These are phyloP conservation scores for Botrytis deweyae DNA, from an alignment of 2,329 filamentous ascomycete genomes.

Conservation along the genomic window DNA sequence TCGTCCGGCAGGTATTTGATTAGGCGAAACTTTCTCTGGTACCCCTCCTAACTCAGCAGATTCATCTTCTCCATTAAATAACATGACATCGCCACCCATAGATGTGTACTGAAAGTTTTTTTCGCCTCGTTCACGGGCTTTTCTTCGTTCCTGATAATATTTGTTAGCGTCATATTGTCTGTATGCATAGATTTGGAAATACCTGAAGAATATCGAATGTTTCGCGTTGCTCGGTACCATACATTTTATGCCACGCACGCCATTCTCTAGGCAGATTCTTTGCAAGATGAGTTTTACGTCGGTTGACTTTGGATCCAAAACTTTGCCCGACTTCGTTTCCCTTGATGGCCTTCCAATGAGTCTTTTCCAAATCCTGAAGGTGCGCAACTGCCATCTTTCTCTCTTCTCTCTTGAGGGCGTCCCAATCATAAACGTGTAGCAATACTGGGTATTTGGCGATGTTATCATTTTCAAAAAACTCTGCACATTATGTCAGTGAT, in stretches of 20 bases:
- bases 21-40: not conserved
- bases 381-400: not conserved
- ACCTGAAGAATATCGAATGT: not conserved
- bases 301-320: not conserved
- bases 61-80: not conserved
- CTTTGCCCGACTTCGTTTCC: not conserved
- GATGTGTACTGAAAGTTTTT: not conserved
- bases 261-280: not conserved
- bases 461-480: not conserved
- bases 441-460: not conserved
- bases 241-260: not conserved
- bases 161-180: not conserved
- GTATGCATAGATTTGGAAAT: not conserved
- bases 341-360: not conserved
- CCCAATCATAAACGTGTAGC: not conserved
- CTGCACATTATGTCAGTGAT: not conserved
- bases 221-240: not conserved
- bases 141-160: not conserved
- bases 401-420: not conserved
- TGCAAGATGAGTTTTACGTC: not conserved
- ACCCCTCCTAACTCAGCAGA: not conserved
- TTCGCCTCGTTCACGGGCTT: not conserved
- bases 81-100: not conserved
- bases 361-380: not conserved
- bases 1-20: not conserved